phyloP scores from a whole-genome alignment of 331 rosid genomes.

The Arachis monticola region DNA sequence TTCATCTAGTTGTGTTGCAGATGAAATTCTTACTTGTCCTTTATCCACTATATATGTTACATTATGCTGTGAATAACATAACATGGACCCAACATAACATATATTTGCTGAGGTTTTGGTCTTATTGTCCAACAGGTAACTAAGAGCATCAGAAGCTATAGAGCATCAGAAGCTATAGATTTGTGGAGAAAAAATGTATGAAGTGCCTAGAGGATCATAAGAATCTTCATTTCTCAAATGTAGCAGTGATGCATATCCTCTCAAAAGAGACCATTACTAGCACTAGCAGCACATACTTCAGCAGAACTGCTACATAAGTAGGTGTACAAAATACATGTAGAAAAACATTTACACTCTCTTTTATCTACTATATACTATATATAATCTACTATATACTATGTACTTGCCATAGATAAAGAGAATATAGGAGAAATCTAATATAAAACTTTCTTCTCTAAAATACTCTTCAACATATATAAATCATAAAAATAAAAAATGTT shows the following conservation, averaged over 20 bases:
- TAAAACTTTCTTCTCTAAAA: too few species aligned
- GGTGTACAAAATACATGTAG: background rate
- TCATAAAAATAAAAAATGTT: too few species aligned
- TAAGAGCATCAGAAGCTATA: background rate
- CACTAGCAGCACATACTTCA: background rate
- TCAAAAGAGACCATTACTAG: background rate
- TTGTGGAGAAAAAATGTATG: slow-evolving; percentile 7
- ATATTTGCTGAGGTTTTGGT: background rate
- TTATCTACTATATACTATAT: too few species aligned
- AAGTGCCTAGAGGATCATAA: background rate
- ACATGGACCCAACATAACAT: too few species aligned
- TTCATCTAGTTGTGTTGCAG: slow-evolving; percentile 2
- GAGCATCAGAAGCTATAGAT: background rate
- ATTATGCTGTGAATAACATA: slow-evolving; percentile 2
- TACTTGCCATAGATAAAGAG: too few species aligned
- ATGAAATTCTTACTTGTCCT: slow-evolving; percentile 5
- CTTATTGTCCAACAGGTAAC: slow-evolving; percentile 3
- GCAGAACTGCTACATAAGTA: background rate
- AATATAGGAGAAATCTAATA: too few species aligned
- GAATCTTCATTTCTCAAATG: background rate
- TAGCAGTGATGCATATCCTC: background rate
- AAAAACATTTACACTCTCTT: background rate
- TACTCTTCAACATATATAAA: too few species aligned
- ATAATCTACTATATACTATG: too few species aligned
- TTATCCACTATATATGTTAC: background rate